Evolutionary conservation across 306 rosid species (phyloP).

Genomic region (Ceratonia siliqua): DNA sequence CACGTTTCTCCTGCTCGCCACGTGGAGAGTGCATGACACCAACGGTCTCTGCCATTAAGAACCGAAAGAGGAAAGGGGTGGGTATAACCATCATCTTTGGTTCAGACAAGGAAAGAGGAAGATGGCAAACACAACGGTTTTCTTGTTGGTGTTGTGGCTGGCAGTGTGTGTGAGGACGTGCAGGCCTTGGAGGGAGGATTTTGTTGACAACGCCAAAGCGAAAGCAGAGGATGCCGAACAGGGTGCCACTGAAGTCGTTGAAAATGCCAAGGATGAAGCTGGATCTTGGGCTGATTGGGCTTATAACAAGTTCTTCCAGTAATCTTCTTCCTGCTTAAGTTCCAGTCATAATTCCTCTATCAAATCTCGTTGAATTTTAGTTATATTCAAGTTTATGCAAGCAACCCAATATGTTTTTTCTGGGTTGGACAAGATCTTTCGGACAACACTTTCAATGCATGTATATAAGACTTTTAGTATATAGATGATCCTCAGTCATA

Average conservation of each 20-base stretch:
- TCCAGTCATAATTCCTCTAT: neutral
- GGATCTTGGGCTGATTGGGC: constrained; percentile 50
- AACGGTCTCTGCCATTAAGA: constrained; percentile 19
- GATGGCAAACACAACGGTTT: constrained; percentile 33
- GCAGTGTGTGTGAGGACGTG: constrained; percentile 34
- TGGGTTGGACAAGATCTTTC: neutral
- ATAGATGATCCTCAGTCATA: neutral
- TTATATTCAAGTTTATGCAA: neutral
- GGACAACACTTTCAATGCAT: no score
- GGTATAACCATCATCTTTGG: neutral
- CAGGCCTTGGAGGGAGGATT: constrained; percentile 13
- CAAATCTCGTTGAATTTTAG: neutral
- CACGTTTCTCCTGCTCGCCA: constrained; percentile 34
- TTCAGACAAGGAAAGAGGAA: neutral
- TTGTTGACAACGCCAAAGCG: neutral
- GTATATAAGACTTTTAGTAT: neutral
- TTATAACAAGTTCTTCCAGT: constrained; percentile 43
- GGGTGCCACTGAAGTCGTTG: neutral
- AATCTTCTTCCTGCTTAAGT: neutral
- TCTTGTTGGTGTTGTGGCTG: constrained; percentile 36
- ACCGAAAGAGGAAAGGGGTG: neutral
- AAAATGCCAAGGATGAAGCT: constrained; percentile 26
- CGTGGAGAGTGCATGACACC: constrained; percentile 24
- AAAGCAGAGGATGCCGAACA: constrained; percentile 28
- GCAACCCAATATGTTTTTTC: neutral